phyloP scores from a whole-genome alignment of 179 eudicot genomes.

The Drosera spatulata region DNA sequence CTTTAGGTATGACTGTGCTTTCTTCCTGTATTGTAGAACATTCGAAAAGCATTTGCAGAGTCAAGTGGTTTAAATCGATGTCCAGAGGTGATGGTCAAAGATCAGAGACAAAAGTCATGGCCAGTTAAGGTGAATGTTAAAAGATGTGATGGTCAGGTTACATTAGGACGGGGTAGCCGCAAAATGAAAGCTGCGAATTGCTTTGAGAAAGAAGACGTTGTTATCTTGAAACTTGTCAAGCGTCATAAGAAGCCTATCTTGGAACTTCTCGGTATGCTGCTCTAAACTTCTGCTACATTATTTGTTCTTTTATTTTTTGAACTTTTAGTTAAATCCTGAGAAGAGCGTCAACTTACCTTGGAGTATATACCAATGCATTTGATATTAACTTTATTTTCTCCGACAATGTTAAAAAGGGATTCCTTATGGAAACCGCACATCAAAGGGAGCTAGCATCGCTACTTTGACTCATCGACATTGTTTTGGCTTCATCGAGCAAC shows the following conservation, averaged over 20 bases:
- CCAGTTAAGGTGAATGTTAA: not conserved
- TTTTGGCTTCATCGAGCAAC: not conserved
- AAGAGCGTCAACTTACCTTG: no score
- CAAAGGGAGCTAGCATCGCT: not conserved
- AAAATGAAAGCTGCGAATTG: not conserved
- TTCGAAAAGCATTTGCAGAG: not conserved
- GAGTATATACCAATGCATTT: no score
- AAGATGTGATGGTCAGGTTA: not conserved
- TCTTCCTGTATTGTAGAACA: not conserved
- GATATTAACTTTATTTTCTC: no score
- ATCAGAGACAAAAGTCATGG: not conserved
- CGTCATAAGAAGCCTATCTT: not conserved
- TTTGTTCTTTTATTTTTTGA: not conserved
- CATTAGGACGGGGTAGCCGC: not conserved
- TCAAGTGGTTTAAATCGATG: not conserved
- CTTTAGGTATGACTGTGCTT: not conserved
- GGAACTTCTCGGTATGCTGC: not conserved
- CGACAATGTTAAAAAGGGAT: not conserved
- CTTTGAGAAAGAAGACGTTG: not conserved
- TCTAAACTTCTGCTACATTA: not conserved
- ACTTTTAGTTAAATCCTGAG: no score
- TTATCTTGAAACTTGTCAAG: not conserved
- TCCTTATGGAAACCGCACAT: not conserved
- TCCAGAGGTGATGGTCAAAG: not conserved
- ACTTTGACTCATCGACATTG: not conserved